phyloP scores from a whole-genome alignment of 2,329 filamentous ascomycete genomes.

The Stagonosporopsis vannaccii region DNA sequence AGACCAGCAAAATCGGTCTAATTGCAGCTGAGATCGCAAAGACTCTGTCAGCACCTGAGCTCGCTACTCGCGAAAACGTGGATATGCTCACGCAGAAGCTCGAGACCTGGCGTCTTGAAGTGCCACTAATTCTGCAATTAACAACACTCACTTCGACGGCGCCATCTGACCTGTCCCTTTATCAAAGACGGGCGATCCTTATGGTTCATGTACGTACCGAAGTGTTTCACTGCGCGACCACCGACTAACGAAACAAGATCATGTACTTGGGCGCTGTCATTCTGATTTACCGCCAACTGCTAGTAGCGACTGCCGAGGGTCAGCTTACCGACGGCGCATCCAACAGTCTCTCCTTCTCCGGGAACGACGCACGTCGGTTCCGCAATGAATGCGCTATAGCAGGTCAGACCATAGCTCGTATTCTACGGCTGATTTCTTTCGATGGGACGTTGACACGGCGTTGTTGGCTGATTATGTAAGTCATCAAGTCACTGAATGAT shows the following conservation, averaged over 20 bases:
- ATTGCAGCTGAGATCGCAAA: constrained; percentile 48
- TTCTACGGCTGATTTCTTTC: constrained; percentile 44
- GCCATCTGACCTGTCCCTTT: constrained; percentile 35
- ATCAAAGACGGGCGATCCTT: constrained; percentile 45
- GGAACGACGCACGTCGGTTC: constrained; percentile 38
- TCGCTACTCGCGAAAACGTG: constrained; percentile 41
- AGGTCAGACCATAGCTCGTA: constrained; percentile 46
- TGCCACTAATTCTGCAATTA: constrained; percentile 44
- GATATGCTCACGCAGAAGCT: constrained; percentile 40
- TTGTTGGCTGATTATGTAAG: constrained; percentile 50
- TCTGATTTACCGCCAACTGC: constrained; percentile 45
- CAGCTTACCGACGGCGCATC: constrained; percentile 37
- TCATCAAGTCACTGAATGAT: not conserved
- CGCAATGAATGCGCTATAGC: constrained; percentile 44
- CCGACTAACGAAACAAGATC: constrained; percentile 30
- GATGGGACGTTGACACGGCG: constrained; percentile 46
- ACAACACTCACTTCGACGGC: constrained; percentile 36
- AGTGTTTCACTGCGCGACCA: too few species aligned
- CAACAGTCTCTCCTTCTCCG: constrained; percentile 33
- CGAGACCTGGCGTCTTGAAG: constrained; percentile 42
- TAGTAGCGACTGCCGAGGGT: constrained; percentile 43
- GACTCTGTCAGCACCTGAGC: constrained; percentile 39
- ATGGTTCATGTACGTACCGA: constrained; percentile 45
- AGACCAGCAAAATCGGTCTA: constrained; percentile 47
- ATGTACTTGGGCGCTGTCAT: constrained; percentile 50